Base-by-base conservation (phyloP, 225 moss, liverwort and hornwort species). In the Takakia lepidozioides region DNA sequence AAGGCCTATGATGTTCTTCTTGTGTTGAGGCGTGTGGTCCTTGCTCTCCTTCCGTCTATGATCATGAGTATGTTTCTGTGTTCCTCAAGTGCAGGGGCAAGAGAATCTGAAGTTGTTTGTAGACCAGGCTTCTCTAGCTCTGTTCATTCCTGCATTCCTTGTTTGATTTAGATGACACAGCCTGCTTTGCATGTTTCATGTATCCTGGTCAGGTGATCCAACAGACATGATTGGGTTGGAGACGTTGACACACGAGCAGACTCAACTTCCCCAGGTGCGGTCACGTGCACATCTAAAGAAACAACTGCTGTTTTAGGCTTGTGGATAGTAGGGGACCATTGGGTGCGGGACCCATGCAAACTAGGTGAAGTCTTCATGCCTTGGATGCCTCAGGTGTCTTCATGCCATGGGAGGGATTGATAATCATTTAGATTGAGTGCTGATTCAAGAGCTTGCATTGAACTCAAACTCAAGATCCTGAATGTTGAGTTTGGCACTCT, bases 261-360 rank as follows among this genome's bases (percentile, higher is more conserved):
- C 69, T 56, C 65, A 78, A 51, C 73, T 65, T 36, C 78, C 78
- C 56, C 73, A 78, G 78, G 78, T 78, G 66, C 30, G 25, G 29
- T n/a, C n/a, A 3, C 36, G 8, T 18, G 10, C 27, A 17, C 18
- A 10, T 24, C 14, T 8, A 0, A 39, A 52, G n/a, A n/a, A n/a
- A n/a, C n/a, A n/a, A n/a, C n/a, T n/a, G n/a, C n/a, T n/a, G n/a
- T n/a, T n/a, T n/a, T n/a, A n/a, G n/a, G n/a, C n/a, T n/a, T n/a
- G n/a, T n/a, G n/a, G n/a, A n/a, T n/a, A n/a, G n/a, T n/a, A n/a
- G n/a, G n/a, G n/a, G n/a, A n/a, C n/a, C n/a, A n/a, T n/a, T n/a
- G n/a, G n/a, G n/a, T n/a, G n/a, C n/a, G n/a, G n/a, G n/a, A n/a
- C n/a, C n/a, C n/a, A 25, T 52, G 20, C 11, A 21, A 30, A 1